phyloP scores from a whole-genome alignment of 345 rosid species.

The Brassica incana region DNA sequence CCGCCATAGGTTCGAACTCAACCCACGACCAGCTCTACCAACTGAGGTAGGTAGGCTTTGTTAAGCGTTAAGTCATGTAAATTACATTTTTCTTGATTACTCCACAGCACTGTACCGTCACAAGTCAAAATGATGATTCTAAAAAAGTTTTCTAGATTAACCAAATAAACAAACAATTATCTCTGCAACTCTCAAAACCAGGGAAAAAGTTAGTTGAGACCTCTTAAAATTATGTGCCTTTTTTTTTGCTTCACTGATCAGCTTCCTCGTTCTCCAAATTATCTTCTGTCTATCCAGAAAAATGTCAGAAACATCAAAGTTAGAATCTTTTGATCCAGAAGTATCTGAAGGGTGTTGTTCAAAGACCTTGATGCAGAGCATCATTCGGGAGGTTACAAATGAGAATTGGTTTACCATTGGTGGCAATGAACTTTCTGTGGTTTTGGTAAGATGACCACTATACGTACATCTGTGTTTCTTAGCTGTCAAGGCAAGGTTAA shows the following conservation, averaged over 20 bases:
- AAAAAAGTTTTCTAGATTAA: too few species aligned
- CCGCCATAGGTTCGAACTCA: too few species aligned
- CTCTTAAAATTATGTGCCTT: not conserved
- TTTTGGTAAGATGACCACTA: slow-evolving; percentile 66
- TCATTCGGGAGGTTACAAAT: slow-evolving; percentile 57
- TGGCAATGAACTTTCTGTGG: slow-evolving; percentile 79
- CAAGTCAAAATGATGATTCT: too few species aligned
- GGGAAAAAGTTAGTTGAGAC: not conserved
- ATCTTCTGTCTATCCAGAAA: not conserved
- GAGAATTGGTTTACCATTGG: slow-evolving; percentile 56
- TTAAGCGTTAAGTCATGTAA: too few species aligned
- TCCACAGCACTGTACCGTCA: too few species aligned
- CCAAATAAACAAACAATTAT: not conserved
- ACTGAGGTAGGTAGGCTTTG: too few species aligned
- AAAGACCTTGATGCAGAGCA: slow-evolving; percentile 30
- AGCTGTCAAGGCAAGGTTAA: slow-evolving; percentile 75
- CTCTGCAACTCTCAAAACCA: slow-evolving; percentile 1
- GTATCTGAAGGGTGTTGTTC: slow-evolving; percentile 45
- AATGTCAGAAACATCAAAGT: slow-evolving; percentile 32
- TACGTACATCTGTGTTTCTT: slow-evolving; percentile 71
- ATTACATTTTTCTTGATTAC: too few species aligned
- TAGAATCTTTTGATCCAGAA: slow-evolving; percentile 8
- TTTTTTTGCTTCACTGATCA: not conserved
- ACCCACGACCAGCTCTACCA: too few species aligned
- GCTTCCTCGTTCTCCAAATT: not conserved